A percentile compares a stretch with the other conserved stretches of the same genome.
phyloP scores from a whole-genome alignment of 2,329 filamentous ascomycete species.

The Fusarium subtropicale region DNA sequence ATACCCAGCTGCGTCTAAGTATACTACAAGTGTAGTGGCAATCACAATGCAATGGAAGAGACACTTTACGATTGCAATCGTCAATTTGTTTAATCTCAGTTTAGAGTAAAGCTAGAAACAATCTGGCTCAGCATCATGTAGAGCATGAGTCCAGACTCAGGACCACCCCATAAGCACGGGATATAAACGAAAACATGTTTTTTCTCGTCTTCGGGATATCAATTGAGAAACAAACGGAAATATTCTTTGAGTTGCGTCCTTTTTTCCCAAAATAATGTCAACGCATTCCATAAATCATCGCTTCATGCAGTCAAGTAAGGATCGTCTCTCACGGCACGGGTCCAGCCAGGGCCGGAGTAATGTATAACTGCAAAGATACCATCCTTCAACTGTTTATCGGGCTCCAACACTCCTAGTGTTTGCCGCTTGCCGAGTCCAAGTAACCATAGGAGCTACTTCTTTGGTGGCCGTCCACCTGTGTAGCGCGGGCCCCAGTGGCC shows the following conservation, averaged over 20 bases:
- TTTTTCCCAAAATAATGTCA: conserved; percentile 33
- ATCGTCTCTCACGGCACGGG: conserved; percentile 43
- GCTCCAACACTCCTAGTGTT: conserved; percentile 43
- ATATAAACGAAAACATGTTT: conserved; percentile 5
- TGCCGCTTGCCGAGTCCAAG: conserved; percentile 47
- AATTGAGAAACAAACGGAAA: conserved; percentile 33
- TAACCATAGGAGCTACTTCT: conserved; percentile 53
- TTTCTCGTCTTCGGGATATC: conserved; percentile 14
- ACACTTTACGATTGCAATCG: conserved; percentile 2
- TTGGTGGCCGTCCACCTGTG: conserved; percentile 48
- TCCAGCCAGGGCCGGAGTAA: conserved; percentile 46
- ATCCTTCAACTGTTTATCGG: conserved; percentile 27
- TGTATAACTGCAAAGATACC: conserved; percentile 32
- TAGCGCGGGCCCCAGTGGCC: conserved; percentile 39
- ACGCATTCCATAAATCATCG: conserved; percentile 33
- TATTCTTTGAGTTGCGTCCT: conserved; percentile 31
- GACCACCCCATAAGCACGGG: conserved; percentile 9
- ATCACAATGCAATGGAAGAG: neutral
- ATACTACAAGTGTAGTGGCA: neutral
- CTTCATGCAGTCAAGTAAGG: conserved; percentile 41
- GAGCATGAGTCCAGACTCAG: conserved; percentile 18
- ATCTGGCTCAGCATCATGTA: conserved; percentile 38
- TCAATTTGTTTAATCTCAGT: conserved; percentile 35
- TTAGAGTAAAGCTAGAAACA: conserved; percentile 34
- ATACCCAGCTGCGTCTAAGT: neutral